Conservation (phyloP, 768 basidiomycete genomes). For the Suillus paluster region DNA sequence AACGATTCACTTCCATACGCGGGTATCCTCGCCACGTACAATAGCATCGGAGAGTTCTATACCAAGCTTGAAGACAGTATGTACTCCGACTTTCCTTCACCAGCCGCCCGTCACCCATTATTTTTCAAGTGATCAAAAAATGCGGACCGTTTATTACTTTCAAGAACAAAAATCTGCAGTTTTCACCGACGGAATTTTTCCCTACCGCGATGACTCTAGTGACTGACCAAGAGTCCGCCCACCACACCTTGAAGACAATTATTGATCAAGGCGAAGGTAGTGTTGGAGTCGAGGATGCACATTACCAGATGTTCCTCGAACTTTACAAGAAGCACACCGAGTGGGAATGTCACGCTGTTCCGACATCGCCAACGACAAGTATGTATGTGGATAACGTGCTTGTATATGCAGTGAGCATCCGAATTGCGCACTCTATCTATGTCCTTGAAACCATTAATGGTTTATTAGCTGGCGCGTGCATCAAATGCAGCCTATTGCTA, state of each 20-base stretch:
- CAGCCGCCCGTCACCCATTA: constrained; percentile 4
- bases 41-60: constrained; percentile 13
- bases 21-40: background rate
- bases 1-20: background rate
- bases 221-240: constrained; percentile 15
- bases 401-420: constrained; percentile 11
- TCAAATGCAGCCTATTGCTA: constrained; percentile 24
- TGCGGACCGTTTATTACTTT: constrained; percentile 1
- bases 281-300: constrained; percentile 18
- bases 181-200: constrained; percentile 16
- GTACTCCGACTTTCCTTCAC: constrained; percentile 1
- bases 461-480: constrained; percentile 18
- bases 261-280: constrained; percentile 25
- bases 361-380: constrained; percentile 11
- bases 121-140: constrained; percentile 11
- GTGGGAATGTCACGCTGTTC: constrained; percentile 14
- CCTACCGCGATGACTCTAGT: constrained; percentile 17
- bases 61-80: constrained; percentile 7
- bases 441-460: background rate
- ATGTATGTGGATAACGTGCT: constrained; percentile 7
- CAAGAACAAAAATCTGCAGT: constrained; percentile 18
- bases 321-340: constrained; percentile 14
- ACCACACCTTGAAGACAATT: constrained; percentile 17
- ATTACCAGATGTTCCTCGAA: constrained; percentile 23
- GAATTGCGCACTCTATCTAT: background rate